Percentiles rank a stretch among this genome's conserved stretches.
These are phyloP conservation scores for Amaranthus palmeri DNA, from an alignment of 148 eudicot species.

Conservation along the genomic window DNA sequence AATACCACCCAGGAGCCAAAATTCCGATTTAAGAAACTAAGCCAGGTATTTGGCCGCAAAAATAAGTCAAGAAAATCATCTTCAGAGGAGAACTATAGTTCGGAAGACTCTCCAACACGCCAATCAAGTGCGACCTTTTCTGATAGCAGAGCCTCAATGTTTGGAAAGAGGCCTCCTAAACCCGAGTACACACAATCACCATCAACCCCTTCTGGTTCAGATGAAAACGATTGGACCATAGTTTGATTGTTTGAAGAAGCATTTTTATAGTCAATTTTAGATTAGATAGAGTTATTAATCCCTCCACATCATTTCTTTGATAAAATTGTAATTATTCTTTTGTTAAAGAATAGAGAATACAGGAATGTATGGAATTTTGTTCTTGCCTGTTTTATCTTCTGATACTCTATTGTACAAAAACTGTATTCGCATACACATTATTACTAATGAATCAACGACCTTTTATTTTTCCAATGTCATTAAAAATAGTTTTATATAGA, in stretches of 20 bases:
- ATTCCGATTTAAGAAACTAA: constrained; percentile 60
- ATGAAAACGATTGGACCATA: constrained; percentile 50
- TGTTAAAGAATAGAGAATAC: too few species aligned
- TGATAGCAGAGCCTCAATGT: constrained; percentile 39
- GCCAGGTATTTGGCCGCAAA: constrained; percentile 59
- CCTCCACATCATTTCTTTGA: neutral
- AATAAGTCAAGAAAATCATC: constrained; percentile 33
- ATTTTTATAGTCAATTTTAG: constrained; percentile 17
- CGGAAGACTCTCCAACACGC: constrained; percentile 37
- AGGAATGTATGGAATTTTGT: too few species aligned
- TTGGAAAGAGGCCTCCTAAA: constrained; percentile 81
- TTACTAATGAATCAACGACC: too few species aligned
- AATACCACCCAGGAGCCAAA: constrained; percentile 39
- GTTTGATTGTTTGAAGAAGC: constrained; percentile 21
- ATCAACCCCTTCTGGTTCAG: constrained; percentile 32
- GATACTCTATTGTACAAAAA: too few species aligned
- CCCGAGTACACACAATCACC: constrained; percentile 34
- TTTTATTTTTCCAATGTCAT: too few species aligned
- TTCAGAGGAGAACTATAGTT: constrained; percentile 33
- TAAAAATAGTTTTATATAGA: too few species aligned
- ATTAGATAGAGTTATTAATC: constrained; percentile 20
- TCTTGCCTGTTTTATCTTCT: too few species aligned
- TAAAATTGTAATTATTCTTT: neutral
- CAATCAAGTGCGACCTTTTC: constrained; percentile 40
- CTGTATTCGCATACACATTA: too few species aligned